Percentiles rank a stretch among this genome's conserved stretches.
These are phyloP conservation scores for Areca catechu DNA, from an alignment of 176 grass and related monocot genomes.

Conservation along the genomic window DNA sequence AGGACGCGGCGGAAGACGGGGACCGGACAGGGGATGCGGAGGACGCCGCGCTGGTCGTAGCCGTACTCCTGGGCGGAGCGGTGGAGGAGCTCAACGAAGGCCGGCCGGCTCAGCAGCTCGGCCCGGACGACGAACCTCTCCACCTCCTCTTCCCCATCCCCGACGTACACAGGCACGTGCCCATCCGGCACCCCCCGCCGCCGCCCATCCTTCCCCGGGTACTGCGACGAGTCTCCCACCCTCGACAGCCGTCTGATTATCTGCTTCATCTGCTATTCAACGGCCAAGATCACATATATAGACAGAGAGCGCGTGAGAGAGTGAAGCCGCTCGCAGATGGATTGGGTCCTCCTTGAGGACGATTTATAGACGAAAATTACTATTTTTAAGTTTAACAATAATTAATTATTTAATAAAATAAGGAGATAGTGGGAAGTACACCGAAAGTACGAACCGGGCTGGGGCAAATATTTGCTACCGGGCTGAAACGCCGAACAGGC, in stretches of 20 bases:
- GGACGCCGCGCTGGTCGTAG: slow-evolving; percentile 53
- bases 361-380: too few species aligned
- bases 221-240: slow-evolving; percentile 46
- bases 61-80: slow-evolving; percentile 71
- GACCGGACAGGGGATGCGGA: slow-evolving; percentile 58
- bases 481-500: too few species aligned
- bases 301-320: too few species aligned
- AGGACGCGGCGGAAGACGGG: slow-evolving; percentile 47
- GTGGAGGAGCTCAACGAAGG: slow-evolving; percentile 49
- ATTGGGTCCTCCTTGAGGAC: too few species aligned
- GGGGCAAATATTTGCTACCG: too few species aligned
- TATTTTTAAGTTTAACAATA: too few species aligned
- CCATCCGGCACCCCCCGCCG: slow-evolving; percentile 41
- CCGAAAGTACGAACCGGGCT: too few species aligned
- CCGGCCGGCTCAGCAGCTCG: slow-evolving; percentile 51
- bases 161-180: slow-evolving; percentile 72
- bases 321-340: too few species aligned
- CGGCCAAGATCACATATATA: background rate
- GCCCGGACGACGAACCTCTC: slow-evolving; percentile 60
- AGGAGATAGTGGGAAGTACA: too few species aligned
- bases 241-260: slow-evolving; percentile 57
- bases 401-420: too few species aligned
- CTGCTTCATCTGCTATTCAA: slow-evolving; percentile 28
- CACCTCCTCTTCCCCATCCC: slow-evolving; percentile 42
- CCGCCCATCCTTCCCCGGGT: background rate